These are phyloP conservation scores for Sarcomyxa edulis DNA, from an alignment of 768 basidiomycete genomes.

Conservation along the genomic window DNA sequence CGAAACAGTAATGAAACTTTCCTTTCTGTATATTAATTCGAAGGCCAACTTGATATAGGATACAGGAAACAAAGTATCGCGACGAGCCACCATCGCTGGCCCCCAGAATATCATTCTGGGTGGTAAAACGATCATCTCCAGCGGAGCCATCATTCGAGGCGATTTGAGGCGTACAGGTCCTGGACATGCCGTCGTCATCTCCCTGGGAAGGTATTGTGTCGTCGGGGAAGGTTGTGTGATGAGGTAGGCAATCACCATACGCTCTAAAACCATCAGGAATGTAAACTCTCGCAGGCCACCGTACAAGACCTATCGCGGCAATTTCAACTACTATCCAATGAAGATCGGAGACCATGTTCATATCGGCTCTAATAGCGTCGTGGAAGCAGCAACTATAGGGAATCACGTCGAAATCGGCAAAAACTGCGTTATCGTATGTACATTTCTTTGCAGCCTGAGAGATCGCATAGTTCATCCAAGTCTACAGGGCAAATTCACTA, in stretches of 20 bases:
- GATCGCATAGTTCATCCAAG: neutral
- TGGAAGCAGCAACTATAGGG: constrained; percentile 94
- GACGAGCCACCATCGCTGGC: constrained; percentile 86
- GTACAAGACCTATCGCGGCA: constrained; percentile 85
- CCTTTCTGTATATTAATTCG: neutral
- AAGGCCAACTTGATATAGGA: constrained; percentile 60
- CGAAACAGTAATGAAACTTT: constrained; percentile 58
- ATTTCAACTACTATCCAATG: constrained; percentile 97
- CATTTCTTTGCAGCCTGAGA: constrained; percentile 1
- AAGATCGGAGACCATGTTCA: constrained; percentile 95
- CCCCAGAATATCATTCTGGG: constrained; percentile 96
- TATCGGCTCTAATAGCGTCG: constrained; percentile 81
- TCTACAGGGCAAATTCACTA: constrained; percentile 86
- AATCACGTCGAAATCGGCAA: constrained; percentile 93
- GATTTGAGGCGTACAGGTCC: constrained; percentile 87
- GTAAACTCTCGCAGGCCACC: constrained; percentile 50
- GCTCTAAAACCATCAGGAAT: neutral
- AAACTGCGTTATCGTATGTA: constrained; percentile 86
- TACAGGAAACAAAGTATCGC: constrained; percentile 94
- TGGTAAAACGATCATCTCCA: constrained; percentile 94
- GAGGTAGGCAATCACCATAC: constrained; percentile 40
- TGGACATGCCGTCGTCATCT: constrained; percentile 91
- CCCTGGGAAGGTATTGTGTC: constrained; percentile 88
- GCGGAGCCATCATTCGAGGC: constrained; percentile 86
- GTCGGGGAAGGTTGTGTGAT: constrained; percentile 89